Base-by-base conservation (phyloP, 2,329 filamentous ascomycete genomes). In the Xylariaceae sp. region DNA sequence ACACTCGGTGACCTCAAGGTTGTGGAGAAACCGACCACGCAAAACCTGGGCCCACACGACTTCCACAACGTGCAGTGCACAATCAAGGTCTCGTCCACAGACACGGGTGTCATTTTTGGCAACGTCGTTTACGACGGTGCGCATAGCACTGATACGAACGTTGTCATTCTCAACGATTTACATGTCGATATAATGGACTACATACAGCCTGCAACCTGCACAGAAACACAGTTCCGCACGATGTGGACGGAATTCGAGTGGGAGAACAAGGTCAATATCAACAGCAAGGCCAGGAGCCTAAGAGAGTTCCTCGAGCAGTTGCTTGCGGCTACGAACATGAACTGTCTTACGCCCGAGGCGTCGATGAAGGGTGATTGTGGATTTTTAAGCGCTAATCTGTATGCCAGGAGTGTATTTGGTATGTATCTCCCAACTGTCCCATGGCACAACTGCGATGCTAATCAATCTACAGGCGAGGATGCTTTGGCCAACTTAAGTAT, bases 161-260 rank as follows among this genome's bases (percentile, higher is more conserved):
- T 99, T 9, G 94, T 99, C 50, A 99, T 99, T 62, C 81, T 99
- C 48, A 97, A 97, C 69, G 94, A 99, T 69, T 85, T 99, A 31
- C 94, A 99, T 66, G 93, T 97, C 51, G 94, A 99, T 68, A 97
- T 99, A 60, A 99, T 99, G 94, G 94, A 99, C 74, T 99, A 99
- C 75, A 99, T 99, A 66, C 93, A 97, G 69, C 94, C 94, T 1
- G 93, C 93, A 6, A 87, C 91, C 14, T 99, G 94, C 79, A 94
- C 90, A 5, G 94, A 99, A 78, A 97, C 93, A 11, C 91, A 97
- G 67, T 99, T 99, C 86, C 85, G 94, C 54, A 96, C 90, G n/a
- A 99, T 99, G 94, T 99, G 94, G 94, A 99, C 94, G 36, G 94
- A 99, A 69, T 99, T 99, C 62, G 94, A 99, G 71, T 99, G 94